These are phyloP conservation scores for Durio zibethinus DNA, from an alignment of 345 rosid species.

Conservation along the genomic window DNA sequence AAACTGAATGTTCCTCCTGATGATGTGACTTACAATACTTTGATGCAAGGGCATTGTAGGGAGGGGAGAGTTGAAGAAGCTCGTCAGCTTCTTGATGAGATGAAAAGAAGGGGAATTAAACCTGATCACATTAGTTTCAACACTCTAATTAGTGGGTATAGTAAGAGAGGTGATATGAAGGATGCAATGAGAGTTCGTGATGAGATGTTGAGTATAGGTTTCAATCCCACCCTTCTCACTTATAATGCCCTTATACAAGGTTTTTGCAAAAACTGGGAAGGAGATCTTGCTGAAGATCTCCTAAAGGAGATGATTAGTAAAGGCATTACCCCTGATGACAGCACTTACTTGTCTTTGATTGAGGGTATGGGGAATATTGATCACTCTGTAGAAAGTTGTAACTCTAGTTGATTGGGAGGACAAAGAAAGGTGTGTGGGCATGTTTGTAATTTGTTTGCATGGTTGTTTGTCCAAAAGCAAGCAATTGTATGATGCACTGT, in stretches of 20 bases:
- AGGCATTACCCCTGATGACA: slow-evolving; percentile 81
- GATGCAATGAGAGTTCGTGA: slow-evolving; percentile 74
- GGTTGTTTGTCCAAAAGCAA: neutral
- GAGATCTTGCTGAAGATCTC: slow-evolving; percentile 64
- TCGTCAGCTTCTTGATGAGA: slow-evolving; percentile 70
- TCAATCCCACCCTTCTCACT: slow-evolving; percentile 76
- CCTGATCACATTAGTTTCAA: slow-evolving; percentile 85
- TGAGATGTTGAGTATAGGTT: slow-evolving; percentile 85
- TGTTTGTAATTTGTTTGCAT: neutral
- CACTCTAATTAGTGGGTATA: slow-evolving; percentile 83
- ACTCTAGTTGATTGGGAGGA: neutral
- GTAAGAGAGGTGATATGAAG: slow-evolving; percentile 75
- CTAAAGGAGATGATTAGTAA: slow-evolving; percentile 78
- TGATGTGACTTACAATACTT: slow-evolving; percentile 85
- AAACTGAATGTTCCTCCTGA: slow-evolving; percentile 60
- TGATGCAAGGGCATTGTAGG: slow-evolving; percentile 79
- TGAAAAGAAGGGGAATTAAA: slow-evolving; percentile 74
- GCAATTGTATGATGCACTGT: neutral
- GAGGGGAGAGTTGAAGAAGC: slow-evolving; percentile 88
- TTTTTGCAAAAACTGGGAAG: slow-evolving; percentile 68
- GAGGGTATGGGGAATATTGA: slow-evolving; percentile 47
- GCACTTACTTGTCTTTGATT: slow-evolving; percentile 62
- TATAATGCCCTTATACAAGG: slow-evolving; percentile 85
- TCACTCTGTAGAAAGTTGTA: slow-evolving; percentile 11
- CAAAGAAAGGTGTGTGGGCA: neutral